Evolutionary conservation across 441 rosid species (phyloP), one percentile per base, ranked within the genome.

Genomic region (Pelargonium exstipulatum): DNA sequence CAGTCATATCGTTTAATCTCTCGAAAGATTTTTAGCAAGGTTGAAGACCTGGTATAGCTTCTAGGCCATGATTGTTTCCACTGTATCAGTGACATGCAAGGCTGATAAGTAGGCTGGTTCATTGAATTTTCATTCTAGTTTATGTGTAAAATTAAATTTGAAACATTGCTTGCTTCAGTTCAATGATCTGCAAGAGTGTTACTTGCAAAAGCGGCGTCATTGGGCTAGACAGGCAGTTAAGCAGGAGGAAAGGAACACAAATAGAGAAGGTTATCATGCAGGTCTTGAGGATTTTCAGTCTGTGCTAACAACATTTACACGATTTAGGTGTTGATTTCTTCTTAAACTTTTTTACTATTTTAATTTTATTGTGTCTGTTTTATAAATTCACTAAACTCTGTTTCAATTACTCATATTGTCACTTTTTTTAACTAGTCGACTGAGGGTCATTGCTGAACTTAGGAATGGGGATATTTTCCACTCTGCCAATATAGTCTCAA

Each of bases 401-500:
- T 61, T 71, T 64, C 37, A 37, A 45, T 63, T 13, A 42, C 73
- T 69, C 55, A 43, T 48, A 9, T 48, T 46, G 18, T 42, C 48
- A n/a, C n/a, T 64, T 71, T 70, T 79, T 73, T 65, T 64, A 66
- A 68, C 35, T 62, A 82, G 85, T 71, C 76, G 68, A 67, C 16
- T 82, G 76, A 82, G 76, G 69, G 78, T 77, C 69, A 75, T 75
- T 63, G 74, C 85, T 68, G 81, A 82, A 72, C 76, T 77, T 68
- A 71, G 82, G 62, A 78, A 82, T 64, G 76, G 71, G 16, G 83
- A 74, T 67, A 68, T 70, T 64, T 73, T 77, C 64, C 76, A 75
- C 37, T 67, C 83, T 20, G 62, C 68, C 32, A 77, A 75, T 63
- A 61, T 77, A 71, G 74, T 75, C 71, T 62, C 83, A 0, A 82